Evolutionary conservation across 768 basidiomycete genomes (phyloP), one percentile per base, ranked within the genome.

Genomic region (Suillus subluteus): DNA sequence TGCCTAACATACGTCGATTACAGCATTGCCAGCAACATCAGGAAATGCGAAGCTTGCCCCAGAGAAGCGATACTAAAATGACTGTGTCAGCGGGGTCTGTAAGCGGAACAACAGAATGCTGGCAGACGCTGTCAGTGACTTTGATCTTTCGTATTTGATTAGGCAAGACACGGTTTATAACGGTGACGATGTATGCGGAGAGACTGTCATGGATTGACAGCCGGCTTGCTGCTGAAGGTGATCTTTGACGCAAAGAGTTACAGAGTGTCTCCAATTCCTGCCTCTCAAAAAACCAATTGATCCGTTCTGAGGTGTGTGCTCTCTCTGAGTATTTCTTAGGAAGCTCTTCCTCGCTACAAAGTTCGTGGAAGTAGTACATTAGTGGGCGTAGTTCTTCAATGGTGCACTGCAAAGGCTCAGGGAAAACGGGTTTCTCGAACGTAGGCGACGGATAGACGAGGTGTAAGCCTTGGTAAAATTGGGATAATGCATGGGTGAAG

Each of bases 191-290:
- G 63, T 73, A 75, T 21, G 77, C 75, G 2, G 69, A 73, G 48
- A 79, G 67, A 65, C 74, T 73, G 63, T 79, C 76, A 30, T 79
- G 79, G 7, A 65, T 65, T 12, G 76, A 73, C 18, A 74, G 55
- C 38, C 41, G 61, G 12, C 0, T 32, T 13, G 40, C 35, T 54
- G 58, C 30, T 32, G 54, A 55, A 54, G 52, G n/a, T 38, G 37
- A 58, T 58, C 37, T n/a, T 35, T n/a, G 3, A 26, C 37, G 37
- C 67, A 64, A 40, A 74, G 63, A 37, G 13, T 38, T 37, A 63
- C 69, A 68, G 62, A 76, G 70, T 13, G 52, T 55, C 6, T 58
- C 44, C 38, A 77, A 65, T 16, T 66, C 65, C 4, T 59, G 55
- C 46, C 3, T 26, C 5, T 68, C 62, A 26, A 68, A 54, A 1